Base-by-base conservation (phyloP, 2,329 filamentous ascomycete species). In the Rhytidhysteron rufulum region DNA sequence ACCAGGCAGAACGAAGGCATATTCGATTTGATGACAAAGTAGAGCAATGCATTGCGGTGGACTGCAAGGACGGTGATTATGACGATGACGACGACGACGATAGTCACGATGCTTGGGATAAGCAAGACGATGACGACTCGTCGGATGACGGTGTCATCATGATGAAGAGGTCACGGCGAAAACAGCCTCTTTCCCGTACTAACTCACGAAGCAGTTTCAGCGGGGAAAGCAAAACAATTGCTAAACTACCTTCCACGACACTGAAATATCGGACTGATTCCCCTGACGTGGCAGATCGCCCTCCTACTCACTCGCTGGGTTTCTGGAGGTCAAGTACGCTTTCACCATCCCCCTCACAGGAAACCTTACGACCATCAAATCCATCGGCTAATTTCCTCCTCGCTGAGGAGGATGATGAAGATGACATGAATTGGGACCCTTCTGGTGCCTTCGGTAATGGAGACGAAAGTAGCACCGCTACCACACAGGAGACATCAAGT, bases 21-120 rank as follows among this genome's bases (percentile, higher is more conserved):
- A 97, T 98, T 50, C 88, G 95, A 58, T 98, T 98, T 65, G 93
- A 96, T 60, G 87, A 96, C 59, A 86, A 91, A 67, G 93, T 98
- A 2, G 84, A 90, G 62, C 91, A 97, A 62, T 96, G 90, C 62
- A 96, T 96, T 49, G 93, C 93, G 6, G 80, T 98, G 22, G 90
- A 97, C 24, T 77, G 82, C 53, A 94, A 94, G 68, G 82, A 86
- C 48, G 83, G 84, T 18, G 85, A 90, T 34, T 81, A 86, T 20
- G 81, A 86, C 9, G n/a, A n/a, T n/a, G n/a, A n/a, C n/a, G 82
- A 88, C 36, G 66, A 70, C 17, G 63, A 66, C 27, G 65, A 70
- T 24, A 67, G 67, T 49, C 67, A 66, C 31, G 62, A 67, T 22
- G 60, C 61, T 16, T 66, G 63, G 48, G 59, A 58, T 11, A 55